phyloP scores from a whole-genome alignment of 306 rosid genomes.

The Prinsepia uniflora region DNA sequence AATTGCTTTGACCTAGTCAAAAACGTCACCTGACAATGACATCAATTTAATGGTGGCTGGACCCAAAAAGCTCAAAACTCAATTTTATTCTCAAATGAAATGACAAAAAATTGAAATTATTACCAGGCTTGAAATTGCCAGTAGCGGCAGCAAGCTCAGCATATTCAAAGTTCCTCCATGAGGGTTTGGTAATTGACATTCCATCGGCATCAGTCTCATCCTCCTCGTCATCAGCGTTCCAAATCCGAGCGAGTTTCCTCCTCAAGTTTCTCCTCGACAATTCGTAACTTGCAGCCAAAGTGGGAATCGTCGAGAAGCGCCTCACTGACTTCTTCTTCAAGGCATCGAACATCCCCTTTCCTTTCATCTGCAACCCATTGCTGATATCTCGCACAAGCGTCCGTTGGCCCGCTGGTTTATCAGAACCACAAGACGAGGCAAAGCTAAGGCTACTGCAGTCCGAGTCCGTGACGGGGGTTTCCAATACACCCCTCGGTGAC shows the following conservation, averaged over 20 bases:
- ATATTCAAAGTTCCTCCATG: conserved; percentile 79
- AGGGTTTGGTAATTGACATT: conserved; percentile 46
- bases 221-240: conserved; percentile 49
- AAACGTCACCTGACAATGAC: conserved; percentile 11
- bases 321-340: conserved; percentile 50
- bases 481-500: conserved; percentile 82
- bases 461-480: conserved; percentile 43
- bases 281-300: conserved; percentile 44
- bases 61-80: neutral
- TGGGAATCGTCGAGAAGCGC: conserved; percentile 53
- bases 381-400: conserved; percentile 6
- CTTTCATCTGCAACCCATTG: conserved; percentile 44
- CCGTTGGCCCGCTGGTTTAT: conserved; percentile 14
- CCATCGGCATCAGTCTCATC: conserved; percentile 15
- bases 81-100: neutral
- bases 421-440: conserved; percentile 17
- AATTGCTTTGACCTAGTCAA: conserved; percentile 32
- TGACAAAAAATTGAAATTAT: neutral
- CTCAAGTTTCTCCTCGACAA: conserved; percentile 38
- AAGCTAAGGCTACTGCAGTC: conserved; percentile 38
- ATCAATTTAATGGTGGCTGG: conserved; percentile 7
- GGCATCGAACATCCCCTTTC: conserved; percentile 48
- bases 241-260: conserved; percentile 58
- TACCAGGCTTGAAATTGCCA: conserved; percentile 57
- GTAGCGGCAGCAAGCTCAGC: conserved; percentile 73